Evolutionary conservation across 108 stramenopile species (phyloP), one percentile per base, ranked within the genome.

Genomic region (Stephanodiscus minutulus): DNA sequence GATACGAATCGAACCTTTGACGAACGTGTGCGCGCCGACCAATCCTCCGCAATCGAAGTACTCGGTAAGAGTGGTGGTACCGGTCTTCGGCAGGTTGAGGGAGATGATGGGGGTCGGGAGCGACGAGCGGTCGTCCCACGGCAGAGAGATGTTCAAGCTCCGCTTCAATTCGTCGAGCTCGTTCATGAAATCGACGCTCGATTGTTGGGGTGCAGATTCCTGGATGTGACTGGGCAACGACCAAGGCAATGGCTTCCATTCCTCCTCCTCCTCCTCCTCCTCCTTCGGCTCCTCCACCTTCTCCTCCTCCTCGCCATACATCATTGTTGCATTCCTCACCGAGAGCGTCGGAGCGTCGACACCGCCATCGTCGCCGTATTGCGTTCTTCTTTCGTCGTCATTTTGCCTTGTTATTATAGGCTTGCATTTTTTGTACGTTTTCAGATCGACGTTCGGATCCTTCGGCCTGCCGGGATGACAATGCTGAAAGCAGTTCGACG

Each of bases 21-120:
- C 15, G 33, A 29, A 53, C 9, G 52, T 25, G 52, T 67, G 66
- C 15, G 52, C 52, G 25, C 33, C 31, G 28, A 3, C 27, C 24
- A 29, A 52, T 54, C 66, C 66, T 54, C 66, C 66, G 22, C 66
- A 67, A 12, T 15, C 5, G 52, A 67, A 67, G 24, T 67, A 67
- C 15, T 27, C 47, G 50, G 47, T 33, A 0, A 67, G 0, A 0
- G 66, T 28, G 20, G 25, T 21, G 0, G 66, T 67, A 12, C 29
- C 66, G 31, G 43, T 67, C 24, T 67, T 67, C 29, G 50, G 52
- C 5, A 67, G 25, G 33, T 53, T 53, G 52, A 53, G 52, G 6
- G 52, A 53, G 9, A 53, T 53, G 9, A 53, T 53, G 9, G 52
- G 52, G 11, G 52, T 53, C 12, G 52, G 52, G 1, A 53, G 52